phyloP scores from a whole-genome alignment of 2,329 filamentous ascomycete species.

The Alternaria infectoria region DNA sequence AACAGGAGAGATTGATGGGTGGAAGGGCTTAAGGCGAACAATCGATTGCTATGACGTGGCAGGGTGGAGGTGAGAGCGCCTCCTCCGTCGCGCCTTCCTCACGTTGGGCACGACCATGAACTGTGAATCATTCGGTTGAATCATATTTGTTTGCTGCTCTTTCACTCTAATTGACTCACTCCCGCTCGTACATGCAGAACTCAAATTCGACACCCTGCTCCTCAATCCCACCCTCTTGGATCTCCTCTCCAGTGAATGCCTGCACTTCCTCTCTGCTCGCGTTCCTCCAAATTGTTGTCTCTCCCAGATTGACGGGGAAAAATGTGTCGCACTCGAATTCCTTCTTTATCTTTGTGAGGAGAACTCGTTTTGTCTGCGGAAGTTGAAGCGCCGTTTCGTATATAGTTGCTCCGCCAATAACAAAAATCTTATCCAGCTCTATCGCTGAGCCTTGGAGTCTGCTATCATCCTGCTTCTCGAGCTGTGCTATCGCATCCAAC shows the following conservation, averaged over 20 bases:
- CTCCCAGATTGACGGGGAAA: conserved; percentile 67
- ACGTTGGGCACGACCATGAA: neutral
- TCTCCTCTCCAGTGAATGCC: conserved; percentile 70
- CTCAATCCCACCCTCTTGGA: conserved; percentile 62
- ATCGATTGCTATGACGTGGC: neutral
- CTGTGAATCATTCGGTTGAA: neutral
- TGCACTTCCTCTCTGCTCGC: conserved; percentile 61
- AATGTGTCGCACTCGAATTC: conserved; percentile 80
- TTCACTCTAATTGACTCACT: conserved; percentile 4
- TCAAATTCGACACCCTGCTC: conserved; percentile 72
- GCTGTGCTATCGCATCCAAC: conserved; percentile 16
- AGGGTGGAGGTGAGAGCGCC: neutral
- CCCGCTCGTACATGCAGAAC: conserved; percentile 72
- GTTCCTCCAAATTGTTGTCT: conserved; percentile 60
- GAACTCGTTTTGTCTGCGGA: conserved; percentile 64
- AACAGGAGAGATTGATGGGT: neutral
- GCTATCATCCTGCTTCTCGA: conserved; percentile 4
- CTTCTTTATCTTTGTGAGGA: conserved; percentile 71
- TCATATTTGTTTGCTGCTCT: neutral
- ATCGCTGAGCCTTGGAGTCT: neutral
- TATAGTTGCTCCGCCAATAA: conserved; percentile 90
- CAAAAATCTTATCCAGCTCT: conserved; percentile 62
- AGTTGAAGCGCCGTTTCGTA: conserved; percentile 74
- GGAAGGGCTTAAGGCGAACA: neutral
- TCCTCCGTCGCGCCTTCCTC: neutral